A percentile compares a stretch with the other conserved stretches of the same genome.
These are phyloP conservation scores for Populus tremula DNA, from an alignment of 345 rosid species.

Conservation along the genomic window DNA sequence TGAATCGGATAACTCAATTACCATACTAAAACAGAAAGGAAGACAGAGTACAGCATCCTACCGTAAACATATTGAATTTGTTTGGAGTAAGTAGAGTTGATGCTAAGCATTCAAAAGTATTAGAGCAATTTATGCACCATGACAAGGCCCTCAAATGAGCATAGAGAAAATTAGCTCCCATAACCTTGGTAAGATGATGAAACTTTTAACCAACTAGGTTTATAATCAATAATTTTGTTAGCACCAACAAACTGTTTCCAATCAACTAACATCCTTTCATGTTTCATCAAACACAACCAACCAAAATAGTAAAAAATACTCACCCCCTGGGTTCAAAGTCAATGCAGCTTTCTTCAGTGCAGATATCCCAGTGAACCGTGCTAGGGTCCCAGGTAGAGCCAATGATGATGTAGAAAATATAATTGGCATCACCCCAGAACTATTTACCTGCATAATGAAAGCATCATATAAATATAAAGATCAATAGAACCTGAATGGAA, in stretches of 20 bases:
- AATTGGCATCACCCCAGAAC: constrained; percentile 98
- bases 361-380: constrained; percentile 82
- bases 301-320: constrained; percentile 10
- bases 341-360: constrained; percentile 78
- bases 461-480: not conserved
- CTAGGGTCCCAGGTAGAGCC: constrained; percentile 92
- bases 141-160: not conserved
- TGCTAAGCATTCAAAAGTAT: not conserved
- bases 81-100: not conserved
- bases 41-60: not conserved
- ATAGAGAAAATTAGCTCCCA: not conserved
- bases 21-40: not conserved
- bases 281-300: constrained; percentile 18
- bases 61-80: not conserved
- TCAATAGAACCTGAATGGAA: not conserved
- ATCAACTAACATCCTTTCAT: not conserved
- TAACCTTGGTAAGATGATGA: not conserved
- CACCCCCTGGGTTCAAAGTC: constrained; percentile 91
- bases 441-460: constrained; percentile 58
- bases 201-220: not conserved
- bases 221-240: not conserved
- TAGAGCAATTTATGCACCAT: not conserved
- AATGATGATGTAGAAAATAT: constrained; percentile 94
- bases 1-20: not conserved
- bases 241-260: not conserved